These are phyloP conservation scores for Bolboschoenoplectus hybrid DNA, from an alignment of 202 grass and related monocot species.

Conservation along the genomic window DNA sequence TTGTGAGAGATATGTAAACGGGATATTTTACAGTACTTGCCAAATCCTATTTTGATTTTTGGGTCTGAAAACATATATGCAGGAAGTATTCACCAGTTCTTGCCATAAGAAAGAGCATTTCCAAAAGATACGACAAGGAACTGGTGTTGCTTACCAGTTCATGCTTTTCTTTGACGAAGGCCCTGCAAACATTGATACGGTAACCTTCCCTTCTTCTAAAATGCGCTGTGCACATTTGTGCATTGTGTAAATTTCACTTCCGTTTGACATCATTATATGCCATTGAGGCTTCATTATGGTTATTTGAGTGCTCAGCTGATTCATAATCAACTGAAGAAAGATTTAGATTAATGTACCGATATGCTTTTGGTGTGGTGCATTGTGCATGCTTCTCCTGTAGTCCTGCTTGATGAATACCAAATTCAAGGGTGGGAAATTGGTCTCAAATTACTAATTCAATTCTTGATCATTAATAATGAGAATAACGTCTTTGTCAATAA, in stretches of 20 bases:
- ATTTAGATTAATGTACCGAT: not conserved
- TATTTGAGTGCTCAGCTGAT: not conserved
- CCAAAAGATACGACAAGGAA: not conserved
- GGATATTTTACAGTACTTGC: not conserved
- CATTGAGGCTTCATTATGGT: not conserved
- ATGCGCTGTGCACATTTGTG: not conserved
- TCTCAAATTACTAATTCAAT: not conserved
- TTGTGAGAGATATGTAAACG: not conserved
- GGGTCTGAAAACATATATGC: not conserved
- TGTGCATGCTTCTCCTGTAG: not conserved
- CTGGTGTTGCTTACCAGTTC: not conserved
- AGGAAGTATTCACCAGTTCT: not conserved
- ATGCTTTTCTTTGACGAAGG: constrained; percentile 4
- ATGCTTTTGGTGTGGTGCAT: not conserved
- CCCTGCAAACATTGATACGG: not conserved
- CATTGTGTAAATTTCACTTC: not conserved
- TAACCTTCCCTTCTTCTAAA: not conserved
- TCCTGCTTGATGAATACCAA: not conserved
- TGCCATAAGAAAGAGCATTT: not conserved
- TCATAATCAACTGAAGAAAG: not conserved
- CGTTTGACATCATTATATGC: not conserved
- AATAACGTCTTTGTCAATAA: not conserved
- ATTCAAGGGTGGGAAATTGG: not conserved
- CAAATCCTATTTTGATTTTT: not conserved
- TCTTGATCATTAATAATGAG: not conserved